Evolutionary conservation across 1,284 basidiomycete species (phyloP), one percentile per base, ranked within the genome.

Genomic region (Ceratorhiza oryzae-sativae): DNA sequence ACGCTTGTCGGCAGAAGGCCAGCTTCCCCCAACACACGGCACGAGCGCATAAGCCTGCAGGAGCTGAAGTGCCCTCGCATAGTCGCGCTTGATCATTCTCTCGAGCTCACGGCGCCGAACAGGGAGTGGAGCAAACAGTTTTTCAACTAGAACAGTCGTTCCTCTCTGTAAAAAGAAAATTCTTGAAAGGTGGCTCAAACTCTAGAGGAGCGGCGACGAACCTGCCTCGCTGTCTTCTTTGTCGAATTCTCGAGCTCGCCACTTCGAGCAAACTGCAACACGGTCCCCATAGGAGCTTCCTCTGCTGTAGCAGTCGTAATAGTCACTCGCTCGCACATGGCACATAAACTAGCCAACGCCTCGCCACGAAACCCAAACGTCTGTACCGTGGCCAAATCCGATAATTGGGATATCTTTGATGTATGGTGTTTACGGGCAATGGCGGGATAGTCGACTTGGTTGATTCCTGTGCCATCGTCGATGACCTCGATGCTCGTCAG

Each of bases 331-430:
- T 92, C 89, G 63, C 90, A 88, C 0, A 98, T 82, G 0, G 94
- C 93, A 77, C 96, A 99, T 0, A 99, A 84, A 0, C 95, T 95
- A 0, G 94, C 94, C 0, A 99, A 84, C 0, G 97, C 97, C 80
- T 99, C 97, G 18, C 97, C 97, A 36, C 97, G 88, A 77, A 99
- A 99, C 0, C 97, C 97, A 80, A 98, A 98, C 0, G 96, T 96
- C 1, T 83, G 82, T 3, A 99, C 88, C 0, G 86, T 82, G 0
- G 87, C 83, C 0, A 99, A 86, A 77, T 95, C 93, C 2, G 87
- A 83, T 77, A 93, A 94, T 1, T 88, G 86, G 0, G 88, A 81
- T 0, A 99, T 84, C 79, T 99, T 99, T 15, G 96, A 98, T 0
- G 97, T 99, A 79, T 96, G 89, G 77, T 98, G 94, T 79, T 97